Conservation (phyloP, 2,329 filamentous ascomycete species). For the Neofusicoccum umdonicola region DNA sequence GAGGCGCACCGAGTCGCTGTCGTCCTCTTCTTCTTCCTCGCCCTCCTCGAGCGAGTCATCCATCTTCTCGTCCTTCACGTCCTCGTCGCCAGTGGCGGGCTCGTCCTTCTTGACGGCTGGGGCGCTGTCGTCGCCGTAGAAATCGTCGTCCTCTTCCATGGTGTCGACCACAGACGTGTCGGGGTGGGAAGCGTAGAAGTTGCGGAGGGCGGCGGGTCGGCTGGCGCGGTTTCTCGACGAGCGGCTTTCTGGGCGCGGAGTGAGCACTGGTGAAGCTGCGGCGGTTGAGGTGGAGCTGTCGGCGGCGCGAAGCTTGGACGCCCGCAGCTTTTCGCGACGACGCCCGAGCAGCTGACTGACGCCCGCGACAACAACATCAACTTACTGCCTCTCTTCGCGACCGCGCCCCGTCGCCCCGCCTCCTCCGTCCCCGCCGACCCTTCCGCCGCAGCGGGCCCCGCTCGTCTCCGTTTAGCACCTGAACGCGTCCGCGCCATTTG, state of each 20-base stretch:
- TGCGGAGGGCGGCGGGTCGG: background rate
- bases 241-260: background rate
- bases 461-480: background rate
- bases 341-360: constrained; percentile 12
- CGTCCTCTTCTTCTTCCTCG: constrained; percentile 48
- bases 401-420: background rate
- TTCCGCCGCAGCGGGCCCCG: background rate
- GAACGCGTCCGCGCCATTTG: background rate
- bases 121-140: constrained; percentile 39
- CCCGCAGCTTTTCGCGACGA: constrained; percentile 18
- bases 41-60: constrained; percentile 44
- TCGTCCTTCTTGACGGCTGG: constrained; percentile 22
- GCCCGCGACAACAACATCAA: constrained; percentile 6
- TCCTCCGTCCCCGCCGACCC: background rate
- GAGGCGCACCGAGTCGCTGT: constrained; percentile 38
- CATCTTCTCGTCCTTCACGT: constrained; percentile 44
- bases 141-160: constrained; percentile 54
- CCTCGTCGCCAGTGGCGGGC: constrained; percentile 29
- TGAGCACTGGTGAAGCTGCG: constrained; percentile 5
- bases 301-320: constrained; percentile 16
- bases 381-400: background rate
- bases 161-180: background rate
- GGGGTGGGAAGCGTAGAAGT: background rate
- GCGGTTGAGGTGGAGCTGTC: constrained; percentile 14
- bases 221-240: background rate